These are phyloP conservation scores for Paraphoma sp. DNA, from an alignment of 2,329 filamentous ascomycete genomes.

Conservation along the genomic window DNA sequence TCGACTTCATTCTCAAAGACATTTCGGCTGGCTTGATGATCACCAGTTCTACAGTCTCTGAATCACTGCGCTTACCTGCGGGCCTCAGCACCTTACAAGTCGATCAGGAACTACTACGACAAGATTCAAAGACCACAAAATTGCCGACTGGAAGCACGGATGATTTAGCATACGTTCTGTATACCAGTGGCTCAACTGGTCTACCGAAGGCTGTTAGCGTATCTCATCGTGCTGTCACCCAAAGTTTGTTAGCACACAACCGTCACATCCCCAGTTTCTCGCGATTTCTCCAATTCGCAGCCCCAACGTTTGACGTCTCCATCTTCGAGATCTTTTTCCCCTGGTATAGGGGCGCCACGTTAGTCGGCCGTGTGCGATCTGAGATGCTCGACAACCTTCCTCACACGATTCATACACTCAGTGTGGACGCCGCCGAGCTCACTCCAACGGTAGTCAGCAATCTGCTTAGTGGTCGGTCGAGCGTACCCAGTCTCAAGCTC, in stretches of 20 bases:
- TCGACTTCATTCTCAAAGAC: slow-evolving; percentile 82
- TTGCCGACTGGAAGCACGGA: slow-evolving; percentile 22
- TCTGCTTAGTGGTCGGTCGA: slow-evolving; percentile 70
- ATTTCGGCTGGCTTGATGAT: slow-evolving; percentile 73
- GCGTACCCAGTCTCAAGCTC: slow-evolving; percentile 71
- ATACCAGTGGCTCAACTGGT: slow-evolving; percentile 90
- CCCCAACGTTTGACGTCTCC: slow-evolving; percentile 92
- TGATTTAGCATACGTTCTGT: slow-evolving; percentile 84
- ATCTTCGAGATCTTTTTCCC: slow-evolving; percentile 96
- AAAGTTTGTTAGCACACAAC: slow-evolving; percentile 83
- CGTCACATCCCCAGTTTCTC: slow-evolving; percentile 76
- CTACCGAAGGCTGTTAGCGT: slow-evolving; percentile 86
- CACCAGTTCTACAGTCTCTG: slow-evolving; percentile 60
- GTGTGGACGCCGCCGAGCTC: slow-evolving; percentile 84
- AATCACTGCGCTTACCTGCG: slow-evolving; percentile 46
- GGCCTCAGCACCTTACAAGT: slow-evolving; percentile 50
- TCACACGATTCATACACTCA: slow-evolving; percentile 66
- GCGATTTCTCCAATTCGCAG: slow-evolving; percentile 89
- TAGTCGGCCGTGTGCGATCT: slow-evolving; percentile 73
- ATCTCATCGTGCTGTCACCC: slow-evolving; percentile 79
- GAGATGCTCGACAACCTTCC: slow-evolving; percentile 79
- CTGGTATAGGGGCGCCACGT: slow-evolving; percentile 72
- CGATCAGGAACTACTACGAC: slow-evolving; percentile 44
- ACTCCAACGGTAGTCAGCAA: slow-evolving; percentile 87
- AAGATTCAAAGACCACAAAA: slow-evolving; percentile 22